Evolutionary conservation across 2,329 filamentous ascomycete species (phyloP).

Genomic region (Colletotrichum sp.): DNA sequence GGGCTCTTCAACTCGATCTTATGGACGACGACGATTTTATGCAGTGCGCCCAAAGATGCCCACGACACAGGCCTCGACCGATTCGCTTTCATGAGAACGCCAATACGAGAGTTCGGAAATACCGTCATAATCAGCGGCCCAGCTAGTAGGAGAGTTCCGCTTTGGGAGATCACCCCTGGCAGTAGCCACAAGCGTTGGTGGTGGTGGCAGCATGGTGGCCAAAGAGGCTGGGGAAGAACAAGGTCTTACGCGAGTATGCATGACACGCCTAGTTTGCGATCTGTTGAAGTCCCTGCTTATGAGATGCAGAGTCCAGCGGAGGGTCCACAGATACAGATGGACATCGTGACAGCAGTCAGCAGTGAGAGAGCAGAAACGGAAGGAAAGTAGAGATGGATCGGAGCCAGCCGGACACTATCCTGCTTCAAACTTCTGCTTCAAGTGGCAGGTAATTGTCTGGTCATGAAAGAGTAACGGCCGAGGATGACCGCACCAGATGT

Average conservation of each 20-base stretch:
- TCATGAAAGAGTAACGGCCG: no score
- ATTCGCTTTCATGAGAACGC: constrained; percentile 27
- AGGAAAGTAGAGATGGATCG: not conserved
- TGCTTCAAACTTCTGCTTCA: no score
- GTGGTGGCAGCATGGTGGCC: constrained; percentile 15
- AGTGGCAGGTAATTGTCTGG: no score
- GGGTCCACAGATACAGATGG: constrained; percentile 40
- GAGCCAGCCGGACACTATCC: no score
- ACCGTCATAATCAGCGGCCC: constrained; percentile 5
- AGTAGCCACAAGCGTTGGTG: constrained; percentile 6
- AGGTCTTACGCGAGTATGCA: constrained; percentile 1
- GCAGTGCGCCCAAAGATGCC: constrained; percentile 37
- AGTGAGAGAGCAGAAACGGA: constrained; percentile 32
- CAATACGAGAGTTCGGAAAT: constrained; percentile 9
- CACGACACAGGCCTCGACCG: constrained; percentile 25
- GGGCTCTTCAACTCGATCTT: constrained; percentile 47
- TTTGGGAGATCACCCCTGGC: not conserved
- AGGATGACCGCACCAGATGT: fast-evolving
- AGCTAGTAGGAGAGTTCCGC: not conserved
- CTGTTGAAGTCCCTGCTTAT: not conserved
- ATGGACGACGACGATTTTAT: constrained; percentile 27
- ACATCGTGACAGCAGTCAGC: constrained; percentile 46
- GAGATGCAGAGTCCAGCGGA: not conserved
- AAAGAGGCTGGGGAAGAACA: constrained; percentile 6
- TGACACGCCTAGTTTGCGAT: not conserved